Base-by-base conservation (phyloP, 192 early-diverging fungal genomes). In the Entomortierella beljakovae region DNA sequence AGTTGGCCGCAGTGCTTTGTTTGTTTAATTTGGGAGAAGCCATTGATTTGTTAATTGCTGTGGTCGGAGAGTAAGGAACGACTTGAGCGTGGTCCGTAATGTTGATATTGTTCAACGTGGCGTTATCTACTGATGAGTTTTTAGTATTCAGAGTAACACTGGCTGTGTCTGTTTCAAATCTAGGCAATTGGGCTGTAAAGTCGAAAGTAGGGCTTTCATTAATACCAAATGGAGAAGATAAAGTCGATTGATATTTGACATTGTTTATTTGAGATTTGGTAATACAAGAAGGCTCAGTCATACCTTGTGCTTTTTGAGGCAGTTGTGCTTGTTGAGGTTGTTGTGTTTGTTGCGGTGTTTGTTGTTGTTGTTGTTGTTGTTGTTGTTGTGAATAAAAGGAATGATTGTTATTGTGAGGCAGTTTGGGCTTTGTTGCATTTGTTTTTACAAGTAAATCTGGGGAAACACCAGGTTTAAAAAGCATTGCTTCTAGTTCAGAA, bases 401-500 rank as follows among this genome's bases (percentile, higher is more conserved):
- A n/a, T n/a, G n/a, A n/a, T n/a, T n/a, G n/a, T n/a, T n/a, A n/a
- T n/a, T n/a, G n/a, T n/a, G n/a, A n/a, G n/a, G n/a, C n/a, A n/a
- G n/a, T n/a, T n/a, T n/a, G n/a, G n/a, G n/a, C n/a, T n/a, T n/a
- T n/a, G n/a, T n/a, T n/a, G n/a, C n/a, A n/a, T n/a, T n/a, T n/a
- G n/a, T n/a, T n/a, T n/a, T n/a, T n/a, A n/a, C n/a, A n/a, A n/a
- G n/a, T n/a, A n/a, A n/a, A n/a, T n/a, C n/a, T n/a, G n/a, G n/a
- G n/a, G n/a, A 43, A 18, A 43, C 8, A 18, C 42, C 26, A 32
- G 57, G 6, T 29, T 57, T 35, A 33, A 29, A 50, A 57, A 72
- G 51, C 16, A 60, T 35, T 15, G 50, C 53, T 25, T 50, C 64
- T 26, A 74, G 46, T 22, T 74, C 71, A 22, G 56, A 26, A 15